Evolutionary conservation across 805 yeast species (phyloP).

Genomic region (Metschnikowia lochheadii): DNA sequence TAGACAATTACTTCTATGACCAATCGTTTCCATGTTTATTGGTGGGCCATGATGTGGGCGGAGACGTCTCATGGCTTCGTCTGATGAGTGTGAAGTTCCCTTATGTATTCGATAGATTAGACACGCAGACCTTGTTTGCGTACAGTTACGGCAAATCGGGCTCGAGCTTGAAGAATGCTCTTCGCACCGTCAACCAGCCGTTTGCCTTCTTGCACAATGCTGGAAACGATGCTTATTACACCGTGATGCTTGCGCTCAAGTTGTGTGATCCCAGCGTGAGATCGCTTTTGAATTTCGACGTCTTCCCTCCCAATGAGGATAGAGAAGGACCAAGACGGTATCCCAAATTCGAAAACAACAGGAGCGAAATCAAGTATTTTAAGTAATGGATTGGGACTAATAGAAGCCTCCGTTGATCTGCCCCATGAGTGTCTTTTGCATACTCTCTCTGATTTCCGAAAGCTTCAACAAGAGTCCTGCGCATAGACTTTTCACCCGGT

Average conservation of each 20-base stretch:
- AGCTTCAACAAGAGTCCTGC: slow-evolving; percentile 38
- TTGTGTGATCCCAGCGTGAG: slow-evolving; percentile 22
- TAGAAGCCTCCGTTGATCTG: slow-evolving; percentile 22
- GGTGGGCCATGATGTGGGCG: slow-evolving; percentile 17
- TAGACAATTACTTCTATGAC: slow-evolving; percentile 13
- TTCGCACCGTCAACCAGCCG: slow-evolving; percentile 19
- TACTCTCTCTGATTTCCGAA: slow-evolving; percentile 18
- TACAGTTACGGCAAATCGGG: slow-evolving; percentile 16
- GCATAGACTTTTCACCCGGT: slow-evolving; percentile 32
- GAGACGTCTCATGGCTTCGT: slow-evolving; percentile 15
- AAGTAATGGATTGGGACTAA: neutral
- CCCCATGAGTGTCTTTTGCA: slow-evolving; percentile 30
- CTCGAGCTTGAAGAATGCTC: slow-evolving; percentile 20
- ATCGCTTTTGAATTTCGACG: slow-evolving; percentile 1
- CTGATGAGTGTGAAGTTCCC: slow-evolving; percentile 7
- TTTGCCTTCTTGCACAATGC: slow-evolving; percentile 25
- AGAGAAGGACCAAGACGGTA: neutral
- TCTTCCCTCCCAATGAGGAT: neutral
- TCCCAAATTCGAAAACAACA: slow-evolving; percentile 1
- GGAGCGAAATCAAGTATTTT: neutral
- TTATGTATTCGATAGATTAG: slow-evolving; percentile 10
- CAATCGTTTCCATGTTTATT: slow-evolving; percentile 15
- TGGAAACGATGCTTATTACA: slow-evolving; percentile 27
- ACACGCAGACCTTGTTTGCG: slow-evolving; percentile 17
- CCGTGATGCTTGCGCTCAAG: slow-evolving; percentile 22